phyloP scores from a whole-genome alignment of 202 grass and related monocot species.

The Eragrostis tef region DNA sequence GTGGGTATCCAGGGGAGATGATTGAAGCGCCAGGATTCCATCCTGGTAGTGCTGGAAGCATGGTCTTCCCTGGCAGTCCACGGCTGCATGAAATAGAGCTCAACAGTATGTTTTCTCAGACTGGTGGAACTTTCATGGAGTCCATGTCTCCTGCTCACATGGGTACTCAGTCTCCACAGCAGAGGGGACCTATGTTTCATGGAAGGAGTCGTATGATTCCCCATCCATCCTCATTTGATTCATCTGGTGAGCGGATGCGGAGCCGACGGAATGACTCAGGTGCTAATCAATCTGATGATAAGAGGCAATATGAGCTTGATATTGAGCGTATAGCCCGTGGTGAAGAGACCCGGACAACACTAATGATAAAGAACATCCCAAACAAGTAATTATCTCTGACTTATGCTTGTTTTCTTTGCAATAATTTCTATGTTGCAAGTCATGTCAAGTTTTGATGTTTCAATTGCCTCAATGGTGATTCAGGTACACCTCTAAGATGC shows the following conservation, averaged over 20 bases:
- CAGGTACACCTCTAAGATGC: slow-evolving; percentile 99
- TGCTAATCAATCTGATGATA: slow-evolving; percentile 79
- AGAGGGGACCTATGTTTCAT: slow-evolving; percentile 74
- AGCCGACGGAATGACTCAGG: slow-evolving; percentile 70
- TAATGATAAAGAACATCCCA: slow-evolving; percentile 99
- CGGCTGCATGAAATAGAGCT: slow-evolving; percentile 66
- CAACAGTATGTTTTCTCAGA: slow-evolving; percentile 51
- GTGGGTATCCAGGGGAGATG: slow-evolving; percentile 53
- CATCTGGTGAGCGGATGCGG: slow-evolving; percentile 58
- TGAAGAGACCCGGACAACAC: slow-evolving; percentile 76
- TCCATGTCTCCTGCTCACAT: slow-evolving; percentile 56
- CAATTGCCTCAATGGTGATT: slow-evolving; percentile 31
- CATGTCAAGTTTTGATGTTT: slow-evolving; percentile 40
- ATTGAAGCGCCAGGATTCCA: slow-evolving; percentile 65
- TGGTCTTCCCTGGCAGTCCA: slow-evolving; percentile 65
- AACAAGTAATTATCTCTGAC: slow-evolving; percentile 72
- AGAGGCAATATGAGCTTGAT: slow-evolving; percentile 93
- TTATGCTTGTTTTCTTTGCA: slow-evolving; percentile 42
- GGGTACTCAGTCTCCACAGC: slow-evolving; percentile 71
- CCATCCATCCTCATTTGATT: slow-evolving; percentile 60
- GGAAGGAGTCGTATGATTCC: slow-evolving; percentile 64
- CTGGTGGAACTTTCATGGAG: slow-evolving; percentile 59
- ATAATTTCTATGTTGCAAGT: slow-evolving; percentile 23
- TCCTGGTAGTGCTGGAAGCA: slow-evolving; percentile 63
- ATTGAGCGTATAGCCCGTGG: slow-evolving; percentile 70